Evolutionary conservation across 2,329 filamentous ascomycete genomes (phyloP).

Genomic region (Aureobasidium sp.): DNA sequence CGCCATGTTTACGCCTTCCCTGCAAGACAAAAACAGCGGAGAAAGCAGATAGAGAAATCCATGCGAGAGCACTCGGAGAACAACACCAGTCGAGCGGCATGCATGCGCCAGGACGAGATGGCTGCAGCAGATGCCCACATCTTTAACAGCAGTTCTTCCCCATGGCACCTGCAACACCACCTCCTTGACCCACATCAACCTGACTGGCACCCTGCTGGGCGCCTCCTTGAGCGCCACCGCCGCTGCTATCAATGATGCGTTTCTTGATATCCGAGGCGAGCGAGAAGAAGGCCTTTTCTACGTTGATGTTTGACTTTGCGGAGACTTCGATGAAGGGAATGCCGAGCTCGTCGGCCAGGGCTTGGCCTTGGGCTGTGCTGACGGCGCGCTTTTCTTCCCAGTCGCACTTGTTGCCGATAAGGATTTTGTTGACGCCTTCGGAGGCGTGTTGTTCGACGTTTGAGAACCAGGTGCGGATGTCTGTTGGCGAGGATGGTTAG

Average conservation of each 20-base stretch:
- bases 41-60: too few species aligned
- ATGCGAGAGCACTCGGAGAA: too few species aligned
- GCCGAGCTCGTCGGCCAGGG: conserved; percentile 87
- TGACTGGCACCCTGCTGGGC: conserved; percentile 4
- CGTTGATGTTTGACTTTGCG: conserved; percentile 99
- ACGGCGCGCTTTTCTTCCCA: conserved; percentile 99
- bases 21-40: too few species aligned
- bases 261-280: conserved; percentile 97
- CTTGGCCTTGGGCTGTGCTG: conserved; percentile 86
- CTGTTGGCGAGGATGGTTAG: conserved; percentile 41
- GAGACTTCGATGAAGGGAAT: conserved; percentile 98
- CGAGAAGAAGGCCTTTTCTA: conserved; percentile 96
- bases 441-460: conserved; percentile 98
- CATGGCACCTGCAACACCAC: conserved; percentile 25
- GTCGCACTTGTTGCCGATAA: conserved; percentile 99
- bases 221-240: neutral
- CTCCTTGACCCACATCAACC: conserved; percentile 27
- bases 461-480: conserved; percentile 99
- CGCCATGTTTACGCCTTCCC: too few species aligned
- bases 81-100: too few species aligned
- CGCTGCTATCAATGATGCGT: conserved; percentile 76
- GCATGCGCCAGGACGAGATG: too few species aligned
- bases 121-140: neutral
- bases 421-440: conserved; percentile 98
- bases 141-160: conserved; percentile 60